These are phyloP conservation scores for Spiraea crenata DNA, from an alignment of 331 rosid genomes.

Conservation along the genomic window DNA sequence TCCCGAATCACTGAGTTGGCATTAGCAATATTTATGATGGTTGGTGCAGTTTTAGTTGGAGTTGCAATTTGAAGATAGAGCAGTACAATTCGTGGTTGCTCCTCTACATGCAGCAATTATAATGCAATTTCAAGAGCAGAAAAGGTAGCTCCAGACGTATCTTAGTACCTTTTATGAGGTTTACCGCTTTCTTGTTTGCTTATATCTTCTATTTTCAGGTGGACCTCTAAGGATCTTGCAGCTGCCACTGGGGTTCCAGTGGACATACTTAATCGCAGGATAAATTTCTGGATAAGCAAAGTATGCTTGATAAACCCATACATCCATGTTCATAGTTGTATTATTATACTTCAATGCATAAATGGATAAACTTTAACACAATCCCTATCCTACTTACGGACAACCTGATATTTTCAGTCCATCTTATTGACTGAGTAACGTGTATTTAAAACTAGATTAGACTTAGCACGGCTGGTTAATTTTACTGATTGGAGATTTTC, in stretches of 20 bases:
- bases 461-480: constrained; percentile 13
- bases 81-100: constrained; percentile 73
- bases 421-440: not conserved
- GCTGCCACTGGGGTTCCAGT: constrained; percentile 71
- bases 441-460: not conserved
- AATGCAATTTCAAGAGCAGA: constrained; percentile 79
- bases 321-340: not conserved
- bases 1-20: not conserved
- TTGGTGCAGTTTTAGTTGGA: constrained; percentile 61
- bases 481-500: constrained; percentile 11
- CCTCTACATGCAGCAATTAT: constrained; percentile 85
- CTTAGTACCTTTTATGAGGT: constrained; percentile 14
- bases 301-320: constrained; percentile 34
- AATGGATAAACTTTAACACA: not conserved
- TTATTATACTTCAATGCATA: not conserved
- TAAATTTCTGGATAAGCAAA: constrained; percentile 90
- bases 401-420: not conserved
- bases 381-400: not conserved
- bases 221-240: constrained; percentile 76
- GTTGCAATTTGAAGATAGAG: constrained; percentile 87
- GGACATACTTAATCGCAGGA: constrained; percentile 72
- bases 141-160: constrained; percentile 44
- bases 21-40: not conserved
- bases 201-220: constrained; percentile 50
- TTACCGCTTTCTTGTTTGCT: constrained; percentile 1